These are phyloP conservation scores for Amaranthus palmeri DNA, from an alignment of 148 eudicot species.

Conservation along the genomic window DNA sequence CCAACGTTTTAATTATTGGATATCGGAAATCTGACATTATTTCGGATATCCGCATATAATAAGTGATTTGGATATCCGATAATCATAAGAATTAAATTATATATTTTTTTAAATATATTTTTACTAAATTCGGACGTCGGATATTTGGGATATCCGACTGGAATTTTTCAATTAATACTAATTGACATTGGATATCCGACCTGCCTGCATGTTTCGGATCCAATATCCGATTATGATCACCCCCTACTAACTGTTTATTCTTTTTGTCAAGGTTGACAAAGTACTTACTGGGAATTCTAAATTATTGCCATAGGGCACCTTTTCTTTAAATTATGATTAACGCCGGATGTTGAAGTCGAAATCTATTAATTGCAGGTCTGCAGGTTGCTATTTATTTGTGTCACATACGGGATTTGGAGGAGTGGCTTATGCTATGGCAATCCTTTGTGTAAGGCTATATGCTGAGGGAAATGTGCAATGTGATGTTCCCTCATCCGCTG, in stretches of 20 bases:
- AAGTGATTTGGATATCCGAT: too few relatives aligned
- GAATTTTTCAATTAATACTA: too few relatives aligned
- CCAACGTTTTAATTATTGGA: too few relatives aligned
- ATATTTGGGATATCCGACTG: too few relatives aligned
- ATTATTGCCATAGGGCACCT: constrained; percentile 1
- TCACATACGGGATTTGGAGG: constrained; percentile 99
- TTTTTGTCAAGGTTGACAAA: constrained; percentile 2
- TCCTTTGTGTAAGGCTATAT: constrained; percentile 70
- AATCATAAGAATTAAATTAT: too few relatives aligned
- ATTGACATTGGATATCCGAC: too few relatives aligned
- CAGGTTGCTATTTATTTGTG: constrained; percentile 82
- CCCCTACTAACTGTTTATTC: not conserved
- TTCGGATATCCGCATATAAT: too few relatives aligned
- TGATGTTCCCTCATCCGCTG: constrained; percentile 29
- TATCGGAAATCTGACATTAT: too few relatives aligned
- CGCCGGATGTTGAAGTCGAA: constrained; percentile 13
- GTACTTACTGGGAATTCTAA: not conserved
- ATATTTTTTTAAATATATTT: too few relatives aligned
- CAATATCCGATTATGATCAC: too few relatives aligned
- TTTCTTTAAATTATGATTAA: not conserved
- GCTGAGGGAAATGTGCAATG: constrained; percentile 50
- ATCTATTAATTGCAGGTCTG: constrained; percentile 52
- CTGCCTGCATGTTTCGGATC: too few relatives aligned
- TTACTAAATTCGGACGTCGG: too few relatives aligned
- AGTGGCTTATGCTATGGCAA: constrained; percentile 92